These are phyloP conservation scores for Babesia ovis DNA, from an alignment of 169 alveolate genomes.

Conservation along the genomic window DNA sequence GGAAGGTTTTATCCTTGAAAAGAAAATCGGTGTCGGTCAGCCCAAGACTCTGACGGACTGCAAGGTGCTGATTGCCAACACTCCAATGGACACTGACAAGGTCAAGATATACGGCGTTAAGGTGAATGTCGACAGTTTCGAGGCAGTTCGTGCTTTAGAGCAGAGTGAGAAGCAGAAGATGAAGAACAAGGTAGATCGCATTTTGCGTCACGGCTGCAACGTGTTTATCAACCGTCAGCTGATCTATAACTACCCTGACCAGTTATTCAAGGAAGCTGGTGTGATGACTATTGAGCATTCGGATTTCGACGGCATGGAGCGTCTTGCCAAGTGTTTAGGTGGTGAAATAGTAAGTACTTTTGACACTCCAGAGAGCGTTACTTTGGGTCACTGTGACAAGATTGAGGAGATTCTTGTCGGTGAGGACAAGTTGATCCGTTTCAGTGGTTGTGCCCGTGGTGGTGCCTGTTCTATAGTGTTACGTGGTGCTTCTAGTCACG, in stretches of 20 bases:
- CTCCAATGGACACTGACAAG: constrained; percentile 99
- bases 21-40: constrained; percentile 94
- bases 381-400: constrained; percentile 93
- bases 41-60: constrained; percentile 88
- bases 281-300: constrained; percentile 99
- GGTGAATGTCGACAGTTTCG: constrained; percentile 96
- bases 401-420: constrained; percentile 98
- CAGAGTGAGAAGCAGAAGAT: constrained; percentile 96
- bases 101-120: constrained; percentile 98
- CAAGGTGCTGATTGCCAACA: constrained; percentile 94
- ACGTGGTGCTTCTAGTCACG: constrained; percentile 99
- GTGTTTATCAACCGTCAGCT: constrained; percentile 98
- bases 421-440: constrained; percentile 96
- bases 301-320: constrained; percentile 99
- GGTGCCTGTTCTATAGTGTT: constrained; percentile 96
- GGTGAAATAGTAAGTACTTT: constrained; percentile 98
- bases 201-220: constrained; percentile 94
- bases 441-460: constrained; percentile 93
- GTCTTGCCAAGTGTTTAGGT: constrained; percentile 98
- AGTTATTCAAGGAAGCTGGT: constrained; percentile 93
- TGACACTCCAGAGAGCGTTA: constrained; percentile 92
- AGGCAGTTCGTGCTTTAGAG: constrained; percentile 97
- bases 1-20: constrained; percentile 98
- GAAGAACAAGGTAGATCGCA: constrained; percentile 96
- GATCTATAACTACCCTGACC: constrained; percentile 99